Percentiles rank a stretch among this genome's conserved stretches.
These are phyloP conservation scores for Lolium rigidum DNA, from an alignment of 176 grass and related monocot genomes.

Conservation along the genomic window DNA sequence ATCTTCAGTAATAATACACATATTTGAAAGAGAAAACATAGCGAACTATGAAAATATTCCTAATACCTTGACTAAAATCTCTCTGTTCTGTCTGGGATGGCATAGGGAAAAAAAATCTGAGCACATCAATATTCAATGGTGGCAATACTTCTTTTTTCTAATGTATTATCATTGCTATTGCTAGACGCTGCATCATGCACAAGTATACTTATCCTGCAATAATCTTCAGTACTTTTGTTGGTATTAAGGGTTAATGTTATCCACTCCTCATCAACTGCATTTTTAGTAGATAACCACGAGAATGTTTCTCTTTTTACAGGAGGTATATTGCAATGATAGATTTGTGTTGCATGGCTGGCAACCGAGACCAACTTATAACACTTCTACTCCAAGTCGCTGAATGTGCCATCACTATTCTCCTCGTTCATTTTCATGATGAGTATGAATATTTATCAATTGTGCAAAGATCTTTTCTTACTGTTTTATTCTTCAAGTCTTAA, in stretches of 20 bases:
- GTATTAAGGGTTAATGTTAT: background rate
- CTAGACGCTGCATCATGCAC: background rate
- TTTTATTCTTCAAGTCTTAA: constrained; percentile 27
- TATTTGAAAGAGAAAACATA: background rate
- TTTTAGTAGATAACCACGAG: constrained; percentile 34
- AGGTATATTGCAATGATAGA: constrained; percentile 95
- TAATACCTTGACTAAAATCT: background rate
- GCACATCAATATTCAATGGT: constrained; percentile 11
- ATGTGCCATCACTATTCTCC: constrained; percentile 69
- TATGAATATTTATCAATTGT: constrained; percentile 57
- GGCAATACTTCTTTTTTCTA: too few relatives aligned
- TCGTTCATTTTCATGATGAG: constrained; percentile 85
- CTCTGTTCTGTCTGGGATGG: constrained; percentile 1
- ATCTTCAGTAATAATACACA: background rate
- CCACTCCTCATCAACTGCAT: background rate
- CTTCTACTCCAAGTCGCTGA: constrained; percentile 85
- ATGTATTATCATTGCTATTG: background rate
- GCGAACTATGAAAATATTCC: background rate
- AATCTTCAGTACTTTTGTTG: background rate
- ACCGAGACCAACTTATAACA: constrained; percentile 78
- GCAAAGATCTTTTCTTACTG: constrained; percentile 1
- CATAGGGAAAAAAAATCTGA: background rate
- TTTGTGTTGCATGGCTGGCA: constrained; percentile 86
- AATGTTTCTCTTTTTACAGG: constrained; percentile 53
- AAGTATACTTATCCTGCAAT: constrained; percentile 14